These are phyloP conservation scores for Arthrobotrys sinensis DNA, from an alignment of 2,329 filamentous ascomycete genomes.

Conservation along the genomic window DNA sequence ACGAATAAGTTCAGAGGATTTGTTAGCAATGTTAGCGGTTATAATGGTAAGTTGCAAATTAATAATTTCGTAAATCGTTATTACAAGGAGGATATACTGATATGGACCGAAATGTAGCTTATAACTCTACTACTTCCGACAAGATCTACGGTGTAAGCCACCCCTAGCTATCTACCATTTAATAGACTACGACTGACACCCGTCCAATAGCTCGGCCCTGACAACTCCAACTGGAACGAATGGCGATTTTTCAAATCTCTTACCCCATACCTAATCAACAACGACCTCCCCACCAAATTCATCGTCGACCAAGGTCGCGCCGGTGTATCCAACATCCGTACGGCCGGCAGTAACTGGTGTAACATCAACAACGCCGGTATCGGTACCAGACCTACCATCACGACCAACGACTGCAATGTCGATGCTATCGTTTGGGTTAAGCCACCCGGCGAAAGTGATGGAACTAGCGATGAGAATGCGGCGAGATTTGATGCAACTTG, in stretches of 20 bases:
- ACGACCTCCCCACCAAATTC: slow-evolving; percentile 73
- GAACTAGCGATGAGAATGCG: slow-evolving; percentile 70
- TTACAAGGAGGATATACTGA: slow-evolving; percentile 40
- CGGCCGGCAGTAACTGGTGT: slow-evolving; percentile 78
- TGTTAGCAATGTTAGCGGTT: slow-evolving; percentile 74
- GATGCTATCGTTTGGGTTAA: slow-evolving; percentile 82
- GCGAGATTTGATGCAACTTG: slow-evolving; percentile 73
- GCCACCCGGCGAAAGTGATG: slow-evolving; percentile 74
- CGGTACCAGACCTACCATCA: slow-evolving; percentile 75
- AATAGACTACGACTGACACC: slow-evolving; percentile 62
- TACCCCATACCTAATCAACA: slow-evolving; percentile 69
- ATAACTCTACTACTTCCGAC: slow-evolving; percentile 66
- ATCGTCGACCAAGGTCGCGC: slow-evolving; percentile 69
- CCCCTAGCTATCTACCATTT: not conserved
- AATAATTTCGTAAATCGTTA: slow-evolving; percentile 68
- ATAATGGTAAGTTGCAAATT: slow-evolving; percentile 71
- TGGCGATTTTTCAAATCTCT: slow-evolving; percentile 72
- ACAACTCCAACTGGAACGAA: slow-evolving; percentile 72
- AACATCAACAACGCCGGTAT: slow-evolving; percentile 77
- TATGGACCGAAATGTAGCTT: slow-evolving; percentile 40
- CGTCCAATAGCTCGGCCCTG: slow-evolving; percentile 69
- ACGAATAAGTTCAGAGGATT: slow-evolving; percentile 70
- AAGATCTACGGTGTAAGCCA: slow-evolving; percentile 60
- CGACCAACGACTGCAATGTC: slow-evolving; percentile 74
- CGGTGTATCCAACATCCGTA: slow-evolving; percentile 66